These are phyloP conservation scores for Emmonsiellopsis sp. DNA, from an alignment of 2,329 filamentous ascomycete genomes.

Conservation along the genomic window DNA sequence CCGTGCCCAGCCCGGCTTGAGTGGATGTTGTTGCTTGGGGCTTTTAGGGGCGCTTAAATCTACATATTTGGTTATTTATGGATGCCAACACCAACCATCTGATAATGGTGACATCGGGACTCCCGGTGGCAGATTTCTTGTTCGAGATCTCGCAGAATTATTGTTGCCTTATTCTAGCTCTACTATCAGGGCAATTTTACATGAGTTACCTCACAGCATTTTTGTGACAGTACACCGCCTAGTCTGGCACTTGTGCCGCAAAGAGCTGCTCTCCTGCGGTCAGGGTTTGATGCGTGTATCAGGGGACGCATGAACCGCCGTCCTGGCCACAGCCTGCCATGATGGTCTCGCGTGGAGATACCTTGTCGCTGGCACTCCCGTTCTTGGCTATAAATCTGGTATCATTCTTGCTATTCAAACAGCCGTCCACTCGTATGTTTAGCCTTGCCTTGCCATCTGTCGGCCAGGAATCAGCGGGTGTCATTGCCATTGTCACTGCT, in stretches of 20 bases:
- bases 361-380: background rate
- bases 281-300: background rate
- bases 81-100: no score
- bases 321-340: background rate
- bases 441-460: background rate
- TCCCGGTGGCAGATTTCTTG: no score
- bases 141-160: background rate
- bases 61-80: no score
- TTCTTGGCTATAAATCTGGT: conserved; percentile 1
- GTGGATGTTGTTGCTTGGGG: no score
- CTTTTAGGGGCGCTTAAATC: no score
- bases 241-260: background rate
- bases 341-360: background rate
- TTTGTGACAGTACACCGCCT: background rate
- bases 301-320: background rate
- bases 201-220: background rate
- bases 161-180: background rate
- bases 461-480: no score
- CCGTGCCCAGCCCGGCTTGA: background rate
- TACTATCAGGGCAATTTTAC: background rate
- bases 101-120: no score
- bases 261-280: background rate
- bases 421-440: background rate
- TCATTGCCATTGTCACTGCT: background rate
- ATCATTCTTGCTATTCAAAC: background rate